Percentiles rank a stretch among this genome's conserved stretches.
These are phyloP conservation scores for Leptosphaerulina australis DNA, from an alignment of 2,329 filamentous ascomycete genomes.

Conservation along the genomic window DNA sequence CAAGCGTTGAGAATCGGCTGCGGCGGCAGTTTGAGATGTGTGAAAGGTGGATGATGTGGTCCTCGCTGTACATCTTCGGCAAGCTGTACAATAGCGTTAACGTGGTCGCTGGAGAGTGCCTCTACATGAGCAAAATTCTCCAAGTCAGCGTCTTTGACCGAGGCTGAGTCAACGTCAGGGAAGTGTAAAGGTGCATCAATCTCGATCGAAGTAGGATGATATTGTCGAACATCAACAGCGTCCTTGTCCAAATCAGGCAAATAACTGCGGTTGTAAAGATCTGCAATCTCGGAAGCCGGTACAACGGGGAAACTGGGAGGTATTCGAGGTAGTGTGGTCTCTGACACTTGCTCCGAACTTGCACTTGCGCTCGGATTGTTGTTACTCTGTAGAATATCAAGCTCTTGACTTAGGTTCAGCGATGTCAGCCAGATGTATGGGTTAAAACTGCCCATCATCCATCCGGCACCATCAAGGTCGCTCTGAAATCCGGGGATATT, in stretches of 20 bases:
- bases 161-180: background rate
- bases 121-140: background rate
- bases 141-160: background rate
- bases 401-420: background rate
- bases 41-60: slow-evolving; percentile 1
- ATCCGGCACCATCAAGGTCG: background rate
- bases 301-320: background rate
- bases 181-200: slow-evolving; percentile 6
- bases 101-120: background rate
- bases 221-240: slow-evolving; percentile 9
- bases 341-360: background rate
- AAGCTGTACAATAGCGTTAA: background rate
- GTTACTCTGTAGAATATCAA: background rate
- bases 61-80: background rate
- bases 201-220: slow-evolving; percentile 8
- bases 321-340: background rate
- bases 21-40: background rate
- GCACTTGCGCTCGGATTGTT: too few species aligned
- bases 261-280: slow-evolving; percentile 3
- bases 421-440: background rate
- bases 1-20: background rate
- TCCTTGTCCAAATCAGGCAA: slow-evolving; percentile 3
- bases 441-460: background rate
- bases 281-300: slow-evolving; percentile 8
- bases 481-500: background rate